Evolutionary conservation across 1,284 basidiomycete species (phyloP).

Genomic region (Boletus semigastroideus): DNA sequence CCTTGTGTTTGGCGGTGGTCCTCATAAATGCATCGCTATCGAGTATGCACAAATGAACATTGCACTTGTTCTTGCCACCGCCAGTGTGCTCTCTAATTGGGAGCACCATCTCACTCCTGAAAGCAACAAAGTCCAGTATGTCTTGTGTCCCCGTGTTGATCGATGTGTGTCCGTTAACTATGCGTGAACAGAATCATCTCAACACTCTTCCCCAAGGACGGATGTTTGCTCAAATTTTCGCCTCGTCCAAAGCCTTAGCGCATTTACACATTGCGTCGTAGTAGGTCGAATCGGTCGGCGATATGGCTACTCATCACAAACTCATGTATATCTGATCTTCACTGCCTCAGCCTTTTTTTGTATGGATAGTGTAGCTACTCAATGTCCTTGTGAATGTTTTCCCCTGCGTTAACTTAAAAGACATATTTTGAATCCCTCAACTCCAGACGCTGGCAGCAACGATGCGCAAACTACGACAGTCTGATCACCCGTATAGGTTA

Average conservation of each 20-base stretch:
- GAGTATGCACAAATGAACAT: constrained; percentile 96
- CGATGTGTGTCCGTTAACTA: constrained; percentile 1
- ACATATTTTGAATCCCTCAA: too few relatives aligned
- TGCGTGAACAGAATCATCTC: constrained; percentile 69
- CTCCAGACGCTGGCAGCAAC: too few relatives aligned
- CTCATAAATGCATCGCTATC: constrained; percentile 90
- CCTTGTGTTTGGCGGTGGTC: constrained; percentile 93
- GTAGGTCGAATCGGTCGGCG: background rate
- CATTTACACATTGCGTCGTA: background rate
- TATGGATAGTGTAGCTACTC: too few relatives aligned
- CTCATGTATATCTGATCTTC: constrained; percentile 43
- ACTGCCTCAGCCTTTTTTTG: too few relatives aligned
- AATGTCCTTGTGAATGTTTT: too few relatives aligned
- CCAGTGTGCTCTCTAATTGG: constrained; percentile 82
- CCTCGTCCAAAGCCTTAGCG: constrained; percentile 44
- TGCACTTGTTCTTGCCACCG: constrained; percentile 82
- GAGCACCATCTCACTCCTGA: constrained; percentile 81
- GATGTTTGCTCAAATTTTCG: constrained; percentile 77
- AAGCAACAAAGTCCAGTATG: constrained; percentile 83
- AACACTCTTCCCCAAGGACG: constrained; percentile 93
- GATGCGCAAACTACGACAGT: too few relatives aligned
- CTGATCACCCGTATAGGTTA: too few relatives aligned
- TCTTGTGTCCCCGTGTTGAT: constrained; percentile 23
- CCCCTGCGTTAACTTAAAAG: too few relatives aligned
- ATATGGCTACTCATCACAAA: too few relatives aligned